phyloP scores from a whole-genome alignment of 2,329 filamentous ascomycete genomes.

The Cryphonectria parasitica region DNA sequence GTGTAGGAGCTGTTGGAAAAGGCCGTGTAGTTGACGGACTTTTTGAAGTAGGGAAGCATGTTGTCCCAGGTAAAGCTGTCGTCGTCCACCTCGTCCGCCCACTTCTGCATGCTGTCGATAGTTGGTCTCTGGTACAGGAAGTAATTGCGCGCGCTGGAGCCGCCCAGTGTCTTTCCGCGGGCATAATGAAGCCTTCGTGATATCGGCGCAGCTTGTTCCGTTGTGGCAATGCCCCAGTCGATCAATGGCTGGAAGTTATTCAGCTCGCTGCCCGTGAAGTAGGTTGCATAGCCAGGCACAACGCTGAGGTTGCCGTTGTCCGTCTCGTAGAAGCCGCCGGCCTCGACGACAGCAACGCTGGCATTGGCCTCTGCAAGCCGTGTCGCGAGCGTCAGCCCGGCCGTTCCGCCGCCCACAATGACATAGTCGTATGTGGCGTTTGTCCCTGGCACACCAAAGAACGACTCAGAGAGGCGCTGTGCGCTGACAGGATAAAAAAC shows the following conservation, averaged over 20 bases:
- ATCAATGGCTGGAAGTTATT: slow-evolving; percentile 22
- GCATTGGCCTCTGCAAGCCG: slow-evolving; percentile 19
- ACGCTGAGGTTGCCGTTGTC: slow-evolving; percentile 25
- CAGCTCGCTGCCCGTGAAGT: slow-evolving; percentile 17
- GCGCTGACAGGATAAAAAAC: neutral
- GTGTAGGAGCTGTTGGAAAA: slow-evolving; percentile 20
- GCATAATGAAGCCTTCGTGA: slow-evolving; percentile 22
- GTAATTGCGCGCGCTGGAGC: slow-evolving; percentile 22
- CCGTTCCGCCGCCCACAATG: slow-evolving; percentile 24
- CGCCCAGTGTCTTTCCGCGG: slow-evolving; percentile 24
- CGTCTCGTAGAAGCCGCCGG: slow-evolving; percentile 28
- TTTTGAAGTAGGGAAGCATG: slow-evolving; percentile 24
- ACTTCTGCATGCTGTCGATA: slow-evolving; percentile 14
- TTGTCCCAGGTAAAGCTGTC: slow-evolving; percentile 23
- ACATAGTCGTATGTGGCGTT: slow-evolving; percentile 27
- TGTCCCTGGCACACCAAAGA: slow-evolving; percentile 23
- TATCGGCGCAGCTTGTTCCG: slow-evolving; percentile 16
- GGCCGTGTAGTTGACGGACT: slow-evolving; percentile 17
- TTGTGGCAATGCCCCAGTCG: slow-evolving; percentile 24
- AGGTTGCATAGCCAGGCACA: slow-evolving; percentile 20
- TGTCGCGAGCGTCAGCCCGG: slow-evolving; percentile 20
- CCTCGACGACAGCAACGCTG: slow-evolving; percentile 28
- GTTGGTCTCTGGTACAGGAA: slow-evolving; percentile 23
- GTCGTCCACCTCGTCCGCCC: slow-evolving; percentile 21
- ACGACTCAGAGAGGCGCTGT: slow-evolving; percentile 16